Conservation (phyloP, 116 monocot species). For the Cymodocea nodosa region DNA sequence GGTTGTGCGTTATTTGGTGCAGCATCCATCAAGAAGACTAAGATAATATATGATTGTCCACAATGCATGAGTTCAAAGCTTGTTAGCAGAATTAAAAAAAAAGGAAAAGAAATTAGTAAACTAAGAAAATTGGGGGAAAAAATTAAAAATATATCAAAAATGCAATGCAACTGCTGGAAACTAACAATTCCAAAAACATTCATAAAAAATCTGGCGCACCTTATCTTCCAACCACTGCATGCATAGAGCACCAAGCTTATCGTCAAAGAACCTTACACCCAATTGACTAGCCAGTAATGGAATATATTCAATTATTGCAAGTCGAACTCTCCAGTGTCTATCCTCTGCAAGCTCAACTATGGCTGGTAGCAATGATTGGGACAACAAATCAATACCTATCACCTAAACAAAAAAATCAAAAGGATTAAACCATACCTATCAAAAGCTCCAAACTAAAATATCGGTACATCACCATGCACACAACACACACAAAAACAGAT, state of each 20-base stretch:
- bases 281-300: constrained; percentile 52
- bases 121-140: background rate
- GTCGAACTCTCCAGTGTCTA: constrained; percentile 79
- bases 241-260: constrained; percentile 87
- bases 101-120: background rate
- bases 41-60: background rate
- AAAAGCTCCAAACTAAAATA: background rate
- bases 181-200: no score
- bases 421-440: background rate
- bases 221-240: constrained; percentile 99
- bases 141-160: background rate
- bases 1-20: background rate
- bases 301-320: constrained; percentile 84
- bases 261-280: constrained; percentile 75
- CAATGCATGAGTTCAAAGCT: background rate
- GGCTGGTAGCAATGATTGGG: constrained; percentile 73
- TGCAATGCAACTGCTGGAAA: background rate
- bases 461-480: background rate
- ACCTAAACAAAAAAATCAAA: constrained; percentile 36
- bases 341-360: constrained; percentile 88
- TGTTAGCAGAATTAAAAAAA: background rate
- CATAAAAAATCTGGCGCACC: constrained; percentile 21
- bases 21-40: background rate
- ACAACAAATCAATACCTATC: constrained; percentile 72
- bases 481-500: background rate